Evolutionary conservation across 129 eudicot genomes (phyloP).

Genomic region (Centella asiatica): DNA sequence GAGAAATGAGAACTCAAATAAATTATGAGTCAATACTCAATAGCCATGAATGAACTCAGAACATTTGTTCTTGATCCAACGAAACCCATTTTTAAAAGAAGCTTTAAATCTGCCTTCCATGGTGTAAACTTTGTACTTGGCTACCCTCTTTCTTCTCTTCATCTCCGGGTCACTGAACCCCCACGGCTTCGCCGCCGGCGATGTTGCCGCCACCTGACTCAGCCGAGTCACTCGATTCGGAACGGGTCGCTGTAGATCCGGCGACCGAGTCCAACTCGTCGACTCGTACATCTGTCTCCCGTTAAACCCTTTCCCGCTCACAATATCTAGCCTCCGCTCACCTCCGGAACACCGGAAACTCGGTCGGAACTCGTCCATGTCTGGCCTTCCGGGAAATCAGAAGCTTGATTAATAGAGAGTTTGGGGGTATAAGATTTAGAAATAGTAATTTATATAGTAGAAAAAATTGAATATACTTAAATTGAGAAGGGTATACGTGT

Average conservation of each 20-base stretch:
- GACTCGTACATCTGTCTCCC: conserved; percentile 28
- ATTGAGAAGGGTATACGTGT: too few relatives aligned
- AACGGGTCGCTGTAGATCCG: conserved; percentile 10
- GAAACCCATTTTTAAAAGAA: conserved; percentile 58
- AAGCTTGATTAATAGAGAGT: too few relatives aligned
- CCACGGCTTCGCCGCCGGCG: conserved; percentile 30
- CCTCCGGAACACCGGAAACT: conserved; percentile 31
- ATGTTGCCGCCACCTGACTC: conserved; percentile 17
- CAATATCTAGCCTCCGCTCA: conserved; percentile 48
- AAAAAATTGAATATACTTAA: too few relatives aligned
- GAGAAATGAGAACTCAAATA: not conserved
- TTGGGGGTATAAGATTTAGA: not conserved
- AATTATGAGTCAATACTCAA: not conserved
- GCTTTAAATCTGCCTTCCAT: conserved; percentile 72
- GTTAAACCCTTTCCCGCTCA: conserved; percentile 38
- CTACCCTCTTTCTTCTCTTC: conserved; percentile 62
- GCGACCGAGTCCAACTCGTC: conserved; percentile 7
- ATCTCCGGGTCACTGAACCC: conserved; percentile 53
- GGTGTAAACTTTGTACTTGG: conserved; percentile 56
- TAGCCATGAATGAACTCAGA: conserved; percentile 65
- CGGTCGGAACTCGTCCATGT: conserved; percentile 39
- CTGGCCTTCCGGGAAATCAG: not conserved
- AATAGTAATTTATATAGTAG: too few relatives aligned
- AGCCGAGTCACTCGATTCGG: conserved; percentile 16
- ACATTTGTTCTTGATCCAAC: conserved; percentile 74